phyloP scores from a whole-genome alignment of 2,329 filamentous ascomycete species.

The Penicillium verrucosum region DNA sequence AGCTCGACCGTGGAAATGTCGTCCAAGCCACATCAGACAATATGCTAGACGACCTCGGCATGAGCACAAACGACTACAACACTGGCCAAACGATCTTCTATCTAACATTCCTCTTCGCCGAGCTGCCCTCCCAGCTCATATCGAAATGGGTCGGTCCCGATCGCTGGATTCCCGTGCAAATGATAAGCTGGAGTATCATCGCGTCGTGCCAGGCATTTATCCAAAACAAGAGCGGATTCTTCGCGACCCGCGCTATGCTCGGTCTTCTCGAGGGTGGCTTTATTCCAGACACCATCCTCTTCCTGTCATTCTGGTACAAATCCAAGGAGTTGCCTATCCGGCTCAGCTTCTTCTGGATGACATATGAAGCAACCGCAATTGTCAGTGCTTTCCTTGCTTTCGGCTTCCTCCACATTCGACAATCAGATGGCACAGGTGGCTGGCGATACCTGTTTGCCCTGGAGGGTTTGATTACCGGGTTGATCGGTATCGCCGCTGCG shows the following conservation, averaged over 20 bases:
- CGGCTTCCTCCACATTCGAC: conserved; percentile 41
- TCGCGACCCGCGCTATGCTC: conserved; percentile 45
- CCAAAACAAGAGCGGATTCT: conserved; percentile 44
- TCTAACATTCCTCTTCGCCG: conserved; percentile 43
- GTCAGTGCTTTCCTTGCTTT: conserved; percentile 49
- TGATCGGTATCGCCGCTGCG: conserved; percentile 56
- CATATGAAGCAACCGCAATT: conserved; percentile 51
- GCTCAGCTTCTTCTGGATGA: conserved; percentile 68
- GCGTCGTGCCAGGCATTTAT: conserved; percentile 52
- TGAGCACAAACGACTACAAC: conserved; percentile 51
- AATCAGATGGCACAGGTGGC: conserved; percentile 38
- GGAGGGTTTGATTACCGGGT: conserved; percentile 49
- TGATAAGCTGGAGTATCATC: conserved; percentile 56
- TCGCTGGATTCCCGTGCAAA: conserved; percentile 59
- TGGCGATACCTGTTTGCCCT: conserved; percentile 45
- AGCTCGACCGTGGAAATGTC: conserved; percentile 63
- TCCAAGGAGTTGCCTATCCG: conserved; percentile 65
- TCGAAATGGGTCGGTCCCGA: conserved; percentile 59
- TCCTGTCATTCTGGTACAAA: conserved; percentile 74
- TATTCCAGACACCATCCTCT: conserved; percentile 49
- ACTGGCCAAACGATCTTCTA: conserved; percentile 43
- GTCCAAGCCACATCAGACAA: conserved; percentile 60
- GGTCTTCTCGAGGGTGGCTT: conserved; percentile 56
- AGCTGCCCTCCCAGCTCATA: conserved; percentile 61
- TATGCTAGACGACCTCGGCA: conserved; percentile 49